Evolutionary conservation across 2,329 filamentous ascomycete species (phyloP), one percentile per base, ranked within the genome.

Genomic region (Fusarium veterinarium): DNA sequence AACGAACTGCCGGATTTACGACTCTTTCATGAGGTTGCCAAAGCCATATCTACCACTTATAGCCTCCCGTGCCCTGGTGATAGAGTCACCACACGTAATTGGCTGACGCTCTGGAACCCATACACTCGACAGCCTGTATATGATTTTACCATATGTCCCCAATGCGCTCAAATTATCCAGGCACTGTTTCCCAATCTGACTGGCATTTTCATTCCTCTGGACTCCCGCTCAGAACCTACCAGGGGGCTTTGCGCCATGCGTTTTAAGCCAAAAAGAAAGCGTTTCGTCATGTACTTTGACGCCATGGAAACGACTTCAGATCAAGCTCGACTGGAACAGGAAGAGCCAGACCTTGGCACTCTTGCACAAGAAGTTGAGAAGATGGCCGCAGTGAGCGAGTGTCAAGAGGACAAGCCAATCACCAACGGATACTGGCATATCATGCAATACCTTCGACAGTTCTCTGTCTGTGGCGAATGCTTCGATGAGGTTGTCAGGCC

Each of bases 381-480:
- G 38, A 84, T 92, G 64, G 86, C 86, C 25, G 81, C 83, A 8
- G 81, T 89, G 33, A 85, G 88, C 6, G 90, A 94, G 78, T 97
- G 94, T 78, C 84, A 85, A 25, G 86, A 90, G 38, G 90, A 93
- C 78, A 87, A 86, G n/a, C 85, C 90, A 8, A 81, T 92, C 5
- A 80, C 85, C n/a, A 87, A 90, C 60, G 87, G 86, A 17, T 84
- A 87, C 42, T 98, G 95, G 95, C 91, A 97, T 80, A 91, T 89
- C 61, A 94, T 97, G 80, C 90, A 92, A 2, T 86, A 89, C 19
- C 83, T 97, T 0, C 93, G 92, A 0, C 89, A 95, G 52, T 90
- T 97, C 76, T 94, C 92, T 2, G 91, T 97, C 8, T 98, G 95
- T 81, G 90, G 93, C 72, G 93, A 95, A 80, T 98, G 95, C 80